Evolutionary conservation across 2,329 filamentous ascomycete genomes (phyloP), one percentile per base, ranked within the genome.

Genomic region (Ceratocystis huliohia): DNA sequence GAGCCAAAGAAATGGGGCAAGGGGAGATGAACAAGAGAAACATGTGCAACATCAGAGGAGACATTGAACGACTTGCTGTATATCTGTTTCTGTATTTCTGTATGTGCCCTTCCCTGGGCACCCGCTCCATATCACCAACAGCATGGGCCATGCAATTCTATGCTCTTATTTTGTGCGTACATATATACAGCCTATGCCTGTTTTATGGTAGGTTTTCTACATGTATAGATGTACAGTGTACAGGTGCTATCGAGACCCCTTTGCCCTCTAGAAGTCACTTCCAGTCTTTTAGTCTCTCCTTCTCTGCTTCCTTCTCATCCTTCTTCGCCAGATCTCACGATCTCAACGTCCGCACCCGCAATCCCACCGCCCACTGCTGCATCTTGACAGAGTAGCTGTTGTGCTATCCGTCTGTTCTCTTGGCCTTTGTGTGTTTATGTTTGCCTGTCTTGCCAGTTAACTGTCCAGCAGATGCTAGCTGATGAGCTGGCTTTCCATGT

Each of bases 291-390:
- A 50, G 15, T 50, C 50, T 56, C 50, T 22, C 20, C 50, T 28
- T 13, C 22, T 4, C 20, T 56, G 22, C 37, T 46, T 63, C 61
- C 61, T 46, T 63, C 61, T 7, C 61, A 63, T 63, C 45, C 41
- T 46, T 63, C 41, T 63, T 63, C 61, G 61, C 61, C 61, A 63
- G 61, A 63, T 63, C 41, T 46, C 41, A 63, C 61, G 44, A 63
- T 63, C 44, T 46, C 61, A 46, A 63, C 13, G 41, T 63, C 45
- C 10, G 15, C 25, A 63, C 41, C 37, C 61, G 45, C 20, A 28
- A 45, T 48, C 37, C 45, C 22, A 45, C 41, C n/a, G 61, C 37
- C 41, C 41, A 20, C 10, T 48, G 45, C 61, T 25, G 41, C 7
- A 30, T 46, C 41, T 48, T 28, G 28, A 20, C n/a, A 13, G 20